Evolutionary conservation across 2,329 filamentous ascomycete species (phyloP), one percentile per base, ranked within the genome.

Genomic region (Triangularia setosa): DNA sequence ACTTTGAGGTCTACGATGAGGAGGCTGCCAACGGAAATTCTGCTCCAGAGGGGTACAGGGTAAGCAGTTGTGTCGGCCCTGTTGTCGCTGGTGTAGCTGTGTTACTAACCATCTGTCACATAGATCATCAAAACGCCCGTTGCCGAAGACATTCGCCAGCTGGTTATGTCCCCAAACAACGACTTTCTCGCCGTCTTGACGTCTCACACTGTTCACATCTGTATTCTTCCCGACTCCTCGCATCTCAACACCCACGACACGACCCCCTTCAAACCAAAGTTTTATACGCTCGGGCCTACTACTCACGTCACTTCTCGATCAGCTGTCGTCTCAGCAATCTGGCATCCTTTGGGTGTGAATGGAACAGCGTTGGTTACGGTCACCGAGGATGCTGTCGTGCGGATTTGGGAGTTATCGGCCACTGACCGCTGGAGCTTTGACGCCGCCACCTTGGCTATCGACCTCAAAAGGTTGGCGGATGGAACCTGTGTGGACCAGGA

Each of bases 271-370:
- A 91, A 91, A 73, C 83, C 93, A 28, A 96, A 92, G 76, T 92
- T 92, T 61, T 96, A 92, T 78, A 94, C 94, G 21, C 83, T 98
- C n/a, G 94, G 94, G 1, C 93, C 93, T 28, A 96, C 92, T 2
- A 93, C 90, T 3, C 94, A 98, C 76, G 92, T 97, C 58, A 89
- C 93, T 58, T 92, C 94, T 56, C 89, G 93, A 69, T 87, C 92
- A 7, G 87, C 91, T 1, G 83, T 99, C 63, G 88, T 89, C 23
- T 92, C 92, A 1, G 90, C 89, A 3, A 72, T 97, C 64, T 99
- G 95, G 94, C 95, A 99, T 78, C 95, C 95, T 0, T 81, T 98
- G 0, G 93, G 93, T 1, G 88, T 94, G 11, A 87, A 90, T 66
- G 91, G 91, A 30, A 88, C 87, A 23, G 93, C 91, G 62, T 79